Percentiles rank a stretch among this genome's conserved stretches.
These are phyloP conservation scores for Leccinum griseonigrum DNA, from an alignment of 1,284 basidiomycete species.

Conservation along the genomic window DNA sequence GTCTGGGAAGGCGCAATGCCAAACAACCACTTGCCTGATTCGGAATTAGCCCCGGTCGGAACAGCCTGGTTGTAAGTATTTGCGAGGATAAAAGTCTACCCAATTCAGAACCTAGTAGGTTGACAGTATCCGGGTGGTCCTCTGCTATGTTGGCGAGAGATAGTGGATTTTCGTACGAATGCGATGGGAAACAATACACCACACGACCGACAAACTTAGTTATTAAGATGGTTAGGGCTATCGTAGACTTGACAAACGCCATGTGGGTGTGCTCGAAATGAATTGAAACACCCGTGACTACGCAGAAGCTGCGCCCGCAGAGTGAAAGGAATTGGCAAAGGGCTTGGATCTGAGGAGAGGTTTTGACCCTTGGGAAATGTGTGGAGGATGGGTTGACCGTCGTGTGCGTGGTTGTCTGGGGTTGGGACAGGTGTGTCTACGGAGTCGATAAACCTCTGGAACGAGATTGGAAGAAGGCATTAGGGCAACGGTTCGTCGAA, in stretches of 20 bases:
- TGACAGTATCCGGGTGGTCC: constrained; percentile 62
- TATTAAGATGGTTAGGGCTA: constrained; percentile 60
- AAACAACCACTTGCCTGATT: no score
- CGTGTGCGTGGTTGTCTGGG: constrained; percentile 22
- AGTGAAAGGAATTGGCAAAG: constrained; percentile 35
- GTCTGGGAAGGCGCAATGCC: no score
- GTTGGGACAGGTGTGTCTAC: constrained; percentile 42
- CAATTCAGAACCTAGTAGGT: constrained; percentile 84
- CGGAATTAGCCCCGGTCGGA: constrained; percentile 9
- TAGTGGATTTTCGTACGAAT: constrained; percentile 72
- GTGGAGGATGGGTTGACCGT: constrained; percentile 27
- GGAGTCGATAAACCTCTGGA: constrained; percentile 64
- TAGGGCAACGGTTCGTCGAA: constrained; percentile 66
- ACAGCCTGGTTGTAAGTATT: constrained; percentile 72
- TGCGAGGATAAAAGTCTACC: constrained; percentile 80
- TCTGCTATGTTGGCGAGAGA: constrained; percentile 51
- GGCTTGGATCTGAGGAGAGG: constrained; percentile 30
- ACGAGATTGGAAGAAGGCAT: constrained; percentile 62
- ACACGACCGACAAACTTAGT: constrained; percentile 73
- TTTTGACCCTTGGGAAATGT: constrained; percentile 31
- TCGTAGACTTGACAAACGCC: constrained; percentile 54
- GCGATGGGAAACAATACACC: constrained; percentile 80
- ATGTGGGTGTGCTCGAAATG: constrained; percentile 68
- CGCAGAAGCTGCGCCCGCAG: constrained; percentile 21
- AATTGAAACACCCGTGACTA: constrained; percentile 18